Evolutionary conservation across 305 asterid species (phyloP).

Genomic region (Rubia peregrina): DNA sequence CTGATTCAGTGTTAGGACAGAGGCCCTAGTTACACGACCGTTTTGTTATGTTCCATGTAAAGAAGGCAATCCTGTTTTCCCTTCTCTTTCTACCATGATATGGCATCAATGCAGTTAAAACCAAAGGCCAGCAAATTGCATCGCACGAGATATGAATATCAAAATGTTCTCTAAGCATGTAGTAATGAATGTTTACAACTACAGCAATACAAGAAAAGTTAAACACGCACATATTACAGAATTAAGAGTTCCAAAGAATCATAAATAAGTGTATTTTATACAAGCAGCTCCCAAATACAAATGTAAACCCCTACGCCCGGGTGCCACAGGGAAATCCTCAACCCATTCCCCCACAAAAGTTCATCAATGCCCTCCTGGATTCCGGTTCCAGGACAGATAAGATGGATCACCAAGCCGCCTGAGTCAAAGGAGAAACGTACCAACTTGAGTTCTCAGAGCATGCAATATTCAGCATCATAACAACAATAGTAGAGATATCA

Average conservation of each 20-base stretch:
- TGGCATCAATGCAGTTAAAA: neutral
- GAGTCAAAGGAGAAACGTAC: slow-evolving; percentile 22
- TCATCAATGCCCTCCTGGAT: slow-evolving; percentile 67
- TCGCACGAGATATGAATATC: neutral
- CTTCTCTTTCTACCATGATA: too few species aligned
- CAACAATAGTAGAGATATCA: neutral
- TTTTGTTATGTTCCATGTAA: too few species aligned
- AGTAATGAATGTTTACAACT: slow-evolving; percentile 3
- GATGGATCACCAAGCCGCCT: slow-evolving; percentile 99
- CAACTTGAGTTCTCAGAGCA: slow-evolving; percentile 4
- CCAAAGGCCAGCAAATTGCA: neutral
- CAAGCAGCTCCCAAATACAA: slow-evolving; percentile 6
- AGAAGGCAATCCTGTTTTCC: too few species aligned
- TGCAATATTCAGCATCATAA: neutral
- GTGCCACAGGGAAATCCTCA: neutral
- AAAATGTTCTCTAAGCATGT: neutral
- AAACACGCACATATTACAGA: neutral
- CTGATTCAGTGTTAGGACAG: neutral
- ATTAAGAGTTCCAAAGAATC: neutral
- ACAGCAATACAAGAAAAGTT: neutral
- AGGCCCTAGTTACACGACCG: neutral
- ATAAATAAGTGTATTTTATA: neutral
- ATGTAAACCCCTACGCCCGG: neutral
- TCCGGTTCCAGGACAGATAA: slow-evolving; percentile 90
- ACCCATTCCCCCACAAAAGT: slow-evolving; percentile 1